Conservation (phyloP, 139 green algal species). For the Bryopsis sp. region DNA sequence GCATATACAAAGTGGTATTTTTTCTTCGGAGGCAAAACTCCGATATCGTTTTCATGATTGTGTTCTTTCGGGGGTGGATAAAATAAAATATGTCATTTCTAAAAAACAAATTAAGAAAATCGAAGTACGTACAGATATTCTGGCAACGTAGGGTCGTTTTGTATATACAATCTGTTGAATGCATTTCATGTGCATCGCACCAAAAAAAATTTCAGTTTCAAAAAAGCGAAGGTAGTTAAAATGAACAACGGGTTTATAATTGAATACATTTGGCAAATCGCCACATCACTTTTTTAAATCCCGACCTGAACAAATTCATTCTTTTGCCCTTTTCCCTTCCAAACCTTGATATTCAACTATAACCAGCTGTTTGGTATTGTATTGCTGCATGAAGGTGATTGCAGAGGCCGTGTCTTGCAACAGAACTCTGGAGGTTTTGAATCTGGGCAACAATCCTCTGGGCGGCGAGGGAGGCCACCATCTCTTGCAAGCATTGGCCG, state of each 20-base stretch:
- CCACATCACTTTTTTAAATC: neutral
- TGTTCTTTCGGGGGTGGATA: no score
- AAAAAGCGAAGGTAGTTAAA: neutral
- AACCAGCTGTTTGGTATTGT: neutral
- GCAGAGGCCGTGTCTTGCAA: neutral
- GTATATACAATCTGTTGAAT: no score
- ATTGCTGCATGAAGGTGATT: neutral
- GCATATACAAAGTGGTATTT: no score
- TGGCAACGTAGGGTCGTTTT: no score
- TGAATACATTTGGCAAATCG: neutral
- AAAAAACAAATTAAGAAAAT: neutral
- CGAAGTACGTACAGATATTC: no score
- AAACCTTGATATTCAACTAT: neutral
- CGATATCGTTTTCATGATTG: no score
- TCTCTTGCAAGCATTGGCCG: neutral
- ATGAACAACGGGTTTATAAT: neutral
- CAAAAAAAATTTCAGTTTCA: neutral
- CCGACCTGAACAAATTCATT: neutral
- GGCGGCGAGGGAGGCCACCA: neutral
- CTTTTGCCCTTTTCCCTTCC: neutral
- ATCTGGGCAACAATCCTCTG: neutral
- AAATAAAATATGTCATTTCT: neutral
- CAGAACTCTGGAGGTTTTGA: neutral
- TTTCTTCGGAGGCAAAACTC: no score
- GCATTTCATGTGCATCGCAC: no score